phyloP scores from a whole-genome alignment of 208 protist genomes.

The Crithidia thermophila region DNA sequence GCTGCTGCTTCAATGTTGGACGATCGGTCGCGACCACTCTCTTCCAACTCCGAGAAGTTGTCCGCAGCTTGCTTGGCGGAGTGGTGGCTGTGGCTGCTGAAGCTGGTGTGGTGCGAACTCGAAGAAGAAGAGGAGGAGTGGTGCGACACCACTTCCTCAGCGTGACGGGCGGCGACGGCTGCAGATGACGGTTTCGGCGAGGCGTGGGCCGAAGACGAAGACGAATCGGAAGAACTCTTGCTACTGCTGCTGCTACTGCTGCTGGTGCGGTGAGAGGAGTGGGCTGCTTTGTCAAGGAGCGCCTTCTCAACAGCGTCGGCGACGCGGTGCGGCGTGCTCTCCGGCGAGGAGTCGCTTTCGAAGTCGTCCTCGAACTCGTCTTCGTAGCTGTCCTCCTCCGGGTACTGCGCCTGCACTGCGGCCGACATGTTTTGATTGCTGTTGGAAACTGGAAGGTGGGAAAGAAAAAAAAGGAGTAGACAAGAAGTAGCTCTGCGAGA shows the following conservation, averaged over 20 bases:
- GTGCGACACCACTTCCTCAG: not conserved
- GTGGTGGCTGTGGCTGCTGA: not conserved
- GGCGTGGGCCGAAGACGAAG: not conserved
- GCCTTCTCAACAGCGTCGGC: not conserved
- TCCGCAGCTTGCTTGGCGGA: not conserved
- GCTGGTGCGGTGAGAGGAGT: too few relatives aligned
- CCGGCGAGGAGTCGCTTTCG: slow-evolving; percentile 27
- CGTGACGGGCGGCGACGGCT: not conserved
- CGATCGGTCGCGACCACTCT: not conserved
- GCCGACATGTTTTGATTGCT: slow-evolving; percentile 13
- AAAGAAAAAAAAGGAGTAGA: slow-evolving; percentile 9
- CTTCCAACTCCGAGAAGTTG: not conserved
- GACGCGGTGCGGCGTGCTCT: not conserved
- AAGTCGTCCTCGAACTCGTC: slow-evolving; percentile 53
- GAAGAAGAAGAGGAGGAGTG: not conserved
- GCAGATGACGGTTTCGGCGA: not conserved
- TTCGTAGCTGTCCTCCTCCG: slow-evolving; percentile 32
- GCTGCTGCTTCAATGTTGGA: too few relatives aligned
- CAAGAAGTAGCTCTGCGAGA: not conserved
- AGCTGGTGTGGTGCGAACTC: not conserved
- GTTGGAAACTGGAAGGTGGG: not conserved
- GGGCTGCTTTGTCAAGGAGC: not conserved
- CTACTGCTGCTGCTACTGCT: too few relatives aligned
- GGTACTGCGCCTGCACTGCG: slow-evolving; percentile 4
- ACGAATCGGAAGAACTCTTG: not conserved